phyloP scores from a whole-genome alignment of 108 stramenopile species.

The Skeletonema potamos region DNA sequence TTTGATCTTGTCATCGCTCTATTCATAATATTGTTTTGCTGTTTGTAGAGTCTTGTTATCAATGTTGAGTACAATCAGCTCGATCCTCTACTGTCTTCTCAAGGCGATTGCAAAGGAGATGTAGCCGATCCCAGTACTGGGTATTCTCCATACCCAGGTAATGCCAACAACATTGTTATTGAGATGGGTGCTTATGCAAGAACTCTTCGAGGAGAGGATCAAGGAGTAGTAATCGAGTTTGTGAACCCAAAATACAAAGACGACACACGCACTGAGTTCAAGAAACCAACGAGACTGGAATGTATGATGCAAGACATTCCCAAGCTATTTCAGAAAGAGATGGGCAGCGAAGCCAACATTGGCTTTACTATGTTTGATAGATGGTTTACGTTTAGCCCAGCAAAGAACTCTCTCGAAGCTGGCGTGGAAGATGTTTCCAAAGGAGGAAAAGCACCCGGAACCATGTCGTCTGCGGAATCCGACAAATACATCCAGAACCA shows the following conservation, averaged over 20 bases:
- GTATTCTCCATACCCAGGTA: constrained; percentile 93
- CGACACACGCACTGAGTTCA: constrained; percentile 89
- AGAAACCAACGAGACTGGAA: constrained; percentile 96
- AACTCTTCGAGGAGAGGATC: constrained; percentile 64
- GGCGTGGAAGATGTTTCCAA: constrained; percentile 78
- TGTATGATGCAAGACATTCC: constrained; percentile 99
- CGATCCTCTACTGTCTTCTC: constrained; percentile 88
- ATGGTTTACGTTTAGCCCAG: constrained; percentile 95
- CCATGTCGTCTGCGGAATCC: constrained; percentile 86
- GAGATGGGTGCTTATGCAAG: constrained; percentile 81
- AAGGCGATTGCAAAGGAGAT: constrained; percentile 86
- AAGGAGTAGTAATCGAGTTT: constrained; percentile 92
- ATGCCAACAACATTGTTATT: constrained; percentile 96
- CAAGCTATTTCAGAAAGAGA: constrained; percentile 91
- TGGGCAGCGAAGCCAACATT: constrained; percentile 84
- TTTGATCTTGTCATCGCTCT: background rate
- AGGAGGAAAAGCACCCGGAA: constrained; percentile 82
- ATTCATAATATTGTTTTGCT: background rate
- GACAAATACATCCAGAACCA: constrained; percentile 89
- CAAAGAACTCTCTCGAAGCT: constrained; percentile 93
- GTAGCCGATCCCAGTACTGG: constrained; percentile 90
- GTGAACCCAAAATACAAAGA: constrained; percentile 99
- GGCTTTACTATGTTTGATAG: constrained; percentile 97
- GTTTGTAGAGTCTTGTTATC: constrained; percentile 77
- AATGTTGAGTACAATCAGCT: constrained; percentile 99